Conservation (phyloP, 352 stramenopile species). For the Blastocystis hominis region DNA sequence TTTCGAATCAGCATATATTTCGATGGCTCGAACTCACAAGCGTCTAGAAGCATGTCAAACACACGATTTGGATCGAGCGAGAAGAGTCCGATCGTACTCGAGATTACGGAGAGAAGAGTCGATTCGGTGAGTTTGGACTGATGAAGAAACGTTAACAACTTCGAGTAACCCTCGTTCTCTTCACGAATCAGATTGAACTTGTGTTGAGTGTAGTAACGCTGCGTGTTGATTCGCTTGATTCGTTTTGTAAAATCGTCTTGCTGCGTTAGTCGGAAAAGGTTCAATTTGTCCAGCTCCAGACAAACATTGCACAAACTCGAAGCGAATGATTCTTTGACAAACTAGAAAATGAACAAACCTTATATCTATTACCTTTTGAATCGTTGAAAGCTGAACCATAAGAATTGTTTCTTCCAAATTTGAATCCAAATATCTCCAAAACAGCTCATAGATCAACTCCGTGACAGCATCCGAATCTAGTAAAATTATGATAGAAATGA, state of each 20-base stretch:
- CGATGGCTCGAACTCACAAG: conserved; percentile 27
- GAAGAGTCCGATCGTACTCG: conserved; percentile 18
- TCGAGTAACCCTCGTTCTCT: conserved; percentile 52
- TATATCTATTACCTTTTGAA: not conserved
- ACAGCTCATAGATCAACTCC: conserved; percentile 22
- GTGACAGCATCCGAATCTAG: not conserved
- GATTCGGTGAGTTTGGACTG: not conserved
- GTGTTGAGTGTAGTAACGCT: conserved; percentile 31
- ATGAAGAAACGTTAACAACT: conserved; percentile 34
- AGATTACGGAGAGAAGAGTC: not conserved
- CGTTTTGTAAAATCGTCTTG: not conserved
- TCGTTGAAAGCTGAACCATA: not conserved
- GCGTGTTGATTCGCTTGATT: conserved; percentile 23
- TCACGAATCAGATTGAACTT: conserved; percentile 55
- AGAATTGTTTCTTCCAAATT: not conserved
- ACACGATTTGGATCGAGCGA: conserved; percentile 45
- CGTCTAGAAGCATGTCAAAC: conserved; percentile 38
- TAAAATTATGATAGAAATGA: not conserved
- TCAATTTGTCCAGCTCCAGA: conserved; percentile 40
- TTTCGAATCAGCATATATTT: not conserved
- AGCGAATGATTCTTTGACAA: not conserved
- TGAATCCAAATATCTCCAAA: conserved; percentile 19
- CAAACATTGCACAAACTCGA: not conserved
- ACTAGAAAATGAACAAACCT: not conserved
- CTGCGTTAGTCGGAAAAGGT: not conserved